Evolutionary conservation across 1,284 basidiomycete species (phyloP), one percentile per base, ranked within the genome.

Genomic region (Leccinum fuscescens): DNA sequence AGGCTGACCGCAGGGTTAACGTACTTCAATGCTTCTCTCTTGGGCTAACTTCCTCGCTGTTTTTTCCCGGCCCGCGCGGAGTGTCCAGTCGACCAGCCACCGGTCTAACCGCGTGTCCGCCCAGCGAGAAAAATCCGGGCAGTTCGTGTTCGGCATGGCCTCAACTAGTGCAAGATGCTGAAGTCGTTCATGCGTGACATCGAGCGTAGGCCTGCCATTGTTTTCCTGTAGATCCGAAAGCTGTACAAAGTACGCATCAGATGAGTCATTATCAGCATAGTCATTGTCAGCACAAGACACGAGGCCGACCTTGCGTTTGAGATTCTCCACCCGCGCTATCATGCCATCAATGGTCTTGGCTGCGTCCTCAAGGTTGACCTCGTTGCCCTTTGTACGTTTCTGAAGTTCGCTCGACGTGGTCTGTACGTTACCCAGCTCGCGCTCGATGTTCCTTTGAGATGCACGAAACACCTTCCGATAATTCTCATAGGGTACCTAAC

Each of bases 21-120:
- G 61, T 68, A 89, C 90, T 78, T 92, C 86, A 59, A 94, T 89
- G 15, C 80, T 79, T 67, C 83, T 86, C 64, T 91, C 86, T 64
- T 81, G 78, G 44, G 90, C 89, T 55, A 94, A 82, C 65, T 79
- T 80, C 66, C 78, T 79, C 4, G 92, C 91, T 1, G 88, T 89
- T 66, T 80, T 78, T 69, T 88, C 84, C 72, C 86, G 86, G 44
- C 90, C 90, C 50, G 82, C 80, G 29, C 95, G 80, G 46, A 98
- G 79, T 51, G 92, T 85, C 87, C 95, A 96, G 73, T 99, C 96
- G 1, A 94, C 89, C 29, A 99, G 79, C 88, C 96, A 97, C 62
- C 96, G 79, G 69, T 96, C 90, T 8, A 98, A 78, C 31, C 94
- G 80, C 44, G 82, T 86, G 65, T 91, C 86, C 15, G 88, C 85